Conservation (phyloP, 2,329 filamentous ascomycete species). For the Colletotrichum sp. region DNA sequence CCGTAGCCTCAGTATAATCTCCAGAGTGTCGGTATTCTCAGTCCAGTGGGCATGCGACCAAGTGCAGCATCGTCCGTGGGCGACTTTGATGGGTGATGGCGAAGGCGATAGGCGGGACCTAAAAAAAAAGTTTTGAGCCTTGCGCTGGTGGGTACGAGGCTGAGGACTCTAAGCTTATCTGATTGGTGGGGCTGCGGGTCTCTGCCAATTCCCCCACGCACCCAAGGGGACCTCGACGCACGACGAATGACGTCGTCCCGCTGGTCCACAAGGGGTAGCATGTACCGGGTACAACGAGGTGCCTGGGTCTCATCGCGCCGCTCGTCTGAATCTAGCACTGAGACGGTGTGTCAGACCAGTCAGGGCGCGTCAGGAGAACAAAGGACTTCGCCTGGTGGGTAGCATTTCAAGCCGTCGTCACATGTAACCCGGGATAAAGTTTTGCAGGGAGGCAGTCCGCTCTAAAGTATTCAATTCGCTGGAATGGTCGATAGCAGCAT, state of each 20-base stretch:
- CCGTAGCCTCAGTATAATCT: constrained; percentile 4
- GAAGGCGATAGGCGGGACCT: neutral
- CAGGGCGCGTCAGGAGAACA: neutral
- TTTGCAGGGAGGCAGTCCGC: neutral
- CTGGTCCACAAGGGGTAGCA: neutral
- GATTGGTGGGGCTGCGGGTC: constrained; percentile 10
- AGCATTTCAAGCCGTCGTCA: neutral
- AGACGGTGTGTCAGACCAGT: constrained; percentile 6
- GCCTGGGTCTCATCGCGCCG: neutral
- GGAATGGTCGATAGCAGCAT: constrained; percentile 15
- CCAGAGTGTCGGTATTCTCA: constrained; percentile 10
- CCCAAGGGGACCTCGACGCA: neutral
- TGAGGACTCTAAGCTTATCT: constrained; percentile 3
- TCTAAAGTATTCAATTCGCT: constrained; percentile 22
- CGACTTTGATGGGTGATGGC: neutral
- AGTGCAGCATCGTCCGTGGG: neutral
- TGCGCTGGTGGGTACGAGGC: neutral
- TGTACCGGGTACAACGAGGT: neutral
- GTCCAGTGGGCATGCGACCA: neutral
- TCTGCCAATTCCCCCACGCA: neutral
- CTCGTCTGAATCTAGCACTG: neutral
- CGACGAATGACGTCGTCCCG: constrained; percentile 8
- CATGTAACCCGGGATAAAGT: neutral
- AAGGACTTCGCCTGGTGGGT: neutral
- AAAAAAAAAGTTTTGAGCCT: constrained; percentile 9